A percentile compares a stretch with the other conserved stretches of the same genome.
Conservation (phyloP, 2,329 filamentous ascomycete species). For the Microdochium trichocladiopsis region DNA sequence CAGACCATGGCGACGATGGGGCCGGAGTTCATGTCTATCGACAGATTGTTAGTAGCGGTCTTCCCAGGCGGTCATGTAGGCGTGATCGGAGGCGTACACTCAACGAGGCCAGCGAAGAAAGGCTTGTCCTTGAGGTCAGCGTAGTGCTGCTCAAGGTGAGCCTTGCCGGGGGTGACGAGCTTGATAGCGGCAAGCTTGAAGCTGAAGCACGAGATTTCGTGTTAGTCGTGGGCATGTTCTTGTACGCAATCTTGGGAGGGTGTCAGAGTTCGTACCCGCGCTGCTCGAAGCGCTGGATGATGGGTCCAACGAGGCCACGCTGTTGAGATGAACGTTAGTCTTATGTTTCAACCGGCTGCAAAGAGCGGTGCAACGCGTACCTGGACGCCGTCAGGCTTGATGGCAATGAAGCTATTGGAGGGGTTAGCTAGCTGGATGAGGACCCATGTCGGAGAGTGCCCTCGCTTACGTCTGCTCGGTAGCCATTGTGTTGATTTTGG, state of each 20-base stretch:
- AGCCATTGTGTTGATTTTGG: slow-evolving; percentile 50
- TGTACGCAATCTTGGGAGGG: too few species aligned
- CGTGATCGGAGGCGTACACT: slow-evolving; percentile 60
- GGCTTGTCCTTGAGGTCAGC: slow-evolving; percentile 86
- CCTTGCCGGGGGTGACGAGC: slow-evolving; percentile 80
- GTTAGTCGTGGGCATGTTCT: not conserved
- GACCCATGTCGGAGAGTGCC: slow-evolving; percentile 3
- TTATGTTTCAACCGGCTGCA: slow-evolving; percentile 13
- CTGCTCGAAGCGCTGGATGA: slow-evolving; percentile 97
- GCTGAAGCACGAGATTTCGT: slow-evolving; percentile 35
- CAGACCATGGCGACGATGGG: slow-evolving; percentile 99
- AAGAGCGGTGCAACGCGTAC: slow-evolving; percentile 37
- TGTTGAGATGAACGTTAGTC: slow-evolving; percentile 30
- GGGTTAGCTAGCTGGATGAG: slow-evolving; percentile 10
- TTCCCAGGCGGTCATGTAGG: not conserved
- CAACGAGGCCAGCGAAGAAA: slow-evolving; percentile 92
- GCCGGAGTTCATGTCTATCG: slow-evolving; percentile 86
- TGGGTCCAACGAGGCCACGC: slow-evolving; percentile 96
- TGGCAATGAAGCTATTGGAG: slow-evolving; percentile 85
- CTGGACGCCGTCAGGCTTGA: slow-evolving; percentile 99
- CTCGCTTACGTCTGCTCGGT: slow-evolving; percentile 75
- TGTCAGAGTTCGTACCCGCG: slow-evolving; percentile 58
- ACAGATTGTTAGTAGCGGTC: slow-evolving; percentile 6
- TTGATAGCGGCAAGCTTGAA: slow-evolving; percentile 99
- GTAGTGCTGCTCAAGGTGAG: slow-evolving; percentile 98